These are phyloP conservation scores for Mucor mucedo DNA, from an alignment of 371 early-diverging fungal species.

Conservation along the genomic window DNA sequence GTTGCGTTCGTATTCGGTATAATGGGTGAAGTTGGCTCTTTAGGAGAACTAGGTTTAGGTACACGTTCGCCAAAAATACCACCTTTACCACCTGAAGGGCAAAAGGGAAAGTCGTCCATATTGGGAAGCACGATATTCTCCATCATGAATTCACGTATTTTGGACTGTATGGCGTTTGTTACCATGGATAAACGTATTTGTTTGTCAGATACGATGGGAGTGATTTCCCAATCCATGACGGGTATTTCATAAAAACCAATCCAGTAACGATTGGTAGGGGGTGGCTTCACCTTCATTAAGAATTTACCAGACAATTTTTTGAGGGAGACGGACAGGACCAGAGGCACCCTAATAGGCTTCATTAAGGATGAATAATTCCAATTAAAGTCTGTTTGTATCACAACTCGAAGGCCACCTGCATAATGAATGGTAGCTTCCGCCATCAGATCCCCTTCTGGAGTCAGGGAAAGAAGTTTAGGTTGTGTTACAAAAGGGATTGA, in stretches of 20 bases:
- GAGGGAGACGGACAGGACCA: constrained; percentile 77
- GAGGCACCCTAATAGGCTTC: constrained; percentile 74
- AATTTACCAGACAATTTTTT: constrained; percentile 72
- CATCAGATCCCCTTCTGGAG: constrained; percentile 70
- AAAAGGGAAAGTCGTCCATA: constrained; percentile 89
- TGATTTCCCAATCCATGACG: constrained; percentile 74
- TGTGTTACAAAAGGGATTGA: constrained; percentile 81
- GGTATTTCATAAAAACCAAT: constrained; percentile 85
- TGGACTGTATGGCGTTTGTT: constrained; percentile 80
- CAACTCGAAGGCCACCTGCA: constrained; percentile 72
- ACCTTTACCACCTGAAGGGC: constrained; percentile 64
- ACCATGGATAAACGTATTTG: constrained; percentile 79
- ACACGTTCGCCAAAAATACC: constrained; percentile 63
- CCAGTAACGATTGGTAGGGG: constrained; percentile 90
- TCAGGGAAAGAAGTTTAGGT: constrained; percentile 71
- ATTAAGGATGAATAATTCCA: constrained; percentile 51
- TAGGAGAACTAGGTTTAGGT: constrained; percentile 21
- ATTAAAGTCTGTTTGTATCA: constrained; percentile 66
- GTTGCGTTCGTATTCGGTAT: not conserved
- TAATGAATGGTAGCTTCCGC: constrained; percentile 81
- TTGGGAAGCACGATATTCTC: constrained; percentile 87
- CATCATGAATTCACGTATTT: constrained; percentile 80
- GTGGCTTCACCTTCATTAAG: constrained; percentile 78
- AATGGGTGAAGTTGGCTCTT: not conserved
- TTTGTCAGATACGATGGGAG: constrained; percentile 85